These are phyloP conservation scores for Ogataea allantospora DNA, from an alignment of 805 yeast species.

Conservation along the genomic window DNA sequence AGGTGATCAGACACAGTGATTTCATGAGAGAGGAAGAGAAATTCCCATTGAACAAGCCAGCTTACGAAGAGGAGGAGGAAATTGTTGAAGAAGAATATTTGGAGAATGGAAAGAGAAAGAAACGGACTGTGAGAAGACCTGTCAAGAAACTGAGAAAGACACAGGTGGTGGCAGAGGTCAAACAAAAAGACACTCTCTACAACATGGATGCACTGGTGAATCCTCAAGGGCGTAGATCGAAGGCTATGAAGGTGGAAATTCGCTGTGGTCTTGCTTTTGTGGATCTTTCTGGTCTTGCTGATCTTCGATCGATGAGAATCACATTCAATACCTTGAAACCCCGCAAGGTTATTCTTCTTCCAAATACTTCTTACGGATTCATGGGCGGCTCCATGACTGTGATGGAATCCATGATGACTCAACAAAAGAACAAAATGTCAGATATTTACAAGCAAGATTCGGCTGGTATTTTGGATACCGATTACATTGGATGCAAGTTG, in stretches of 20 bases:
- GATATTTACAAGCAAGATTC: slow-evolving; percentile 17
- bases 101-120: slow-evolving; percentile 25
- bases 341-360: slow-evolving; percentile 55
- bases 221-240: slow-evolving; percentile 20
- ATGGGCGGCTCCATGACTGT: slow-evolving; percentile 26
- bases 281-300: slow-evolving; percentile 83
- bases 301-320: slow-evolving; percentile 74
- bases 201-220: slow-evolving; percentile 26
- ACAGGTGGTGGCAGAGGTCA: slow-evolving; percentile 22
- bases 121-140: slow-evolving; percentile 12
- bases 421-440: slow-evolving; percentile 20
- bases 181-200: slow-evolving; percentile 19
- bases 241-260: slow-evolving; percentile 37
- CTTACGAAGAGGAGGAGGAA: slow-evolving; percentile 22
- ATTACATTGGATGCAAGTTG: slow-evolving; percentile 30
- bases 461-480: slow-evolving; percentile 23
- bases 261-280: slow-evolving; percentile 73
- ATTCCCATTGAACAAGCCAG: slow-evolving; percentile 32
- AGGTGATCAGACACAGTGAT: slow-evolving; percentile 62
- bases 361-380: slow-evolving; percentile 23
- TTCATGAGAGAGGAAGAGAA: slow-evolving; percentile 54
- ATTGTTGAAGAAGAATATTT: slow-evolving; percentile 28
- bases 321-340: slow-evolving; percentile 81
- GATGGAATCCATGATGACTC: slow-evolving; percentile 21
- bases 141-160: slow-evolving; percentile 37